These are phyloP conservation scores for Aspergillus hortae DNA, from an alignment of 2,329 filamentous ascomycete species.

Conservation along the genomic window DNA sequence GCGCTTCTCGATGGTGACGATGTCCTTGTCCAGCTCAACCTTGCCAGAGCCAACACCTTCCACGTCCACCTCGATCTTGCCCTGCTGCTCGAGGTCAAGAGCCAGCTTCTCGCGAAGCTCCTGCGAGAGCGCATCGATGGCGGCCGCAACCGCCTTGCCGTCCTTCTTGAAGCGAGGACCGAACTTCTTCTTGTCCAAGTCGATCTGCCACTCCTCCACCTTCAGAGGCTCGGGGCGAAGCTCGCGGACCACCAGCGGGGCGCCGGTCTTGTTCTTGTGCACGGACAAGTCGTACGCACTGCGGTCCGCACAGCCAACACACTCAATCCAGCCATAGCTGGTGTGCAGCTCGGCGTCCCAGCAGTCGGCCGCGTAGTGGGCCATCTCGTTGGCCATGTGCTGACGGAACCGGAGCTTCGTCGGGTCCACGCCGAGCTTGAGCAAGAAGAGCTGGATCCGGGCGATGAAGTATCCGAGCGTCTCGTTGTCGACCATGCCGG, in stretches of 20 bases:
- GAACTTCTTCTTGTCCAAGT: slow-evolving; percentile 92
- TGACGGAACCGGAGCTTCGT: slow-evolving; percentile 92
- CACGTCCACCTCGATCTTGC: slow-evolving; percentile 75
- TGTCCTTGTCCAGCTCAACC: slow-evolving; percentile 73
- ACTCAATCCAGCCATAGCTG: slow-evolving; percentile 96
- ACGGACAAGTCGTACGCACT: slow-evolving; percentile 92
- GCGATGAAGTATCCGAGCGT: slow-evolving; percentile 97
- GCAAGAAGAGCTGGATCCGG: slow-evolving; percentile 84
- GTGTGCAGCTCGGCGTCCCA: slow-evolving; percentile 95
- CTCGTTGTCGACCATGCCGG: slow-evolving; percentile 88
- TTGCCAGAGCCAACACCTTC: slow-evolving; percentile 64
- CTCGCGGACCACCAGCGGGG: slow-evolving; percentile 80
- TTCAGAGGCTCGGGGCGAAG: slow-evolving; percentile 71
- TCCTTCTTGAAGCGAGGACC: slow-evolving; percentile 95
- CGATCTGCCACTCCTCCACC: slow-evolving; percentile 82
- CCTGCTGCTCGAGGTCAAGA: slow-evolving; percentile 66
- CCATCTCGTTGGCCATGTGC: slow-evolving; percentile 88
- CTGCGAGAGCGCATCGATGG: slow-evolving; percentile 71
- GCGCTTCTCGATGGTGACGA: slow-evolving; percentile 78
- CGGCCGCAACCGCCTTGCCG: slow-evolving; percentile 77
- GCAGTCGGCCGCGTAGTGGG: slow-evolving; percentile 94
- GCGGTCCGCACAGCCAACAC: slow-evolving; percentile 92
- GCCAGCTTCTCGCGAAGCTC: slow-evolving; percentile 76
- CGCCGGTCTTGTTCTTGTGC: slow-evolving; percentile 88
- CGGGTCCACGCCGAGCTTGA: slow-evolving; percentile 81